Evolutionary conservation across 2,329 filamentous ascomycete species (phyloP).

Genomic region (Chrysosporium keratinophilum): DNA sequence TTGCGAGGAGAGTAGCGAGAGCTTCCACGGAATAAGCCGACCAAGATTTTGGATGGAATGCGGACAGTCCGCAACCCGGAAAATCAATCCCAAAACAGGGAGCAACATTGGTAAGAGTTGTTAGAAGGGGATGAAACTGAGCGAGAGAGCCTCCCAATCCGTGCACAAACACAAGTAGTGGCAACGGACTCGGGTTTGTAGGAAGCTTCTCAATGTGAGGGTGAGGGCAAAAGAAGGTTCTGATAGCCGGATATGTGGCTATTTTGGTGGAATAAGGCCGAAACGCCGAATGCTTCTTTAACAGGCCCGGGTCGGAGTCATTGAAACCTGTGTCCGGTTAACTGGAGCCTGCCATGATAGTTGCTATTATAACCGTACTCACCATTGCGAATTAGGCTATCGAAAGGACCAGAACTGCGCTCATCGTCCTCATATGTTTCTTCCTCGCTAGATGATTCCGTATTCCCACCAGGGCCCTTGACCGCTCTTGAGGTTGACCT

Average conservation of each 20-base stretch:
- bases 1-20: constrained; percentile 62
- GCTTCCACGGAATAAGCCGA: constrained; percentile 69
- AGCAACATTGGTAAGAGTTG: constrained; percentile 69
- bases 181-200: constrained; percentile 59
- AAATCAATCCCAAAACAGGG: constrained; percentile 82
- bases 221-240: constrained; percentile 76
- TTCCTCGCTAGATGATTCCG: constrained; percentile 10
- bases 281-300: constrained; percentile 64
- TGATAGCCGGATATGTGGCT: constrained; percentile 62
- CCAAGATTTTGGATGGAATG: constrained; percentile 60
- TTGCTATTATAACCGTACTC: not conserved
- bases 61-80: constrained; percentile 76
- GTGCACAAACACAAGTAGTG: constrained; percentile 82
- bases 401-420: not conserved
- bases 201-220: constrained; percentile 74
- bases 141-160: constrained; percentile 85
- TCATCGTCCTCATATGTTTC: constrained; percentile 1
- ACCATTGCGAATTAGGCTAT: constrained; percentile 8
- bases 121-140: constrained; percentile 74
- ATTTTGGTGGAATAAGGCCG: constrained; percentile 61
- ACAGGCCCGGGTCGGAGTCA: constrained; percentile 62
- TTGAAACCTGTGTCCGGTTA: constrained; percentile 8
- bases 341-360: not conserved
- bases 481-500: too few relatives aligned
- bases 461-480: not conserved